Base-by-base conservation (phyloP, 139 green algal species). In the Pleodorina starrii region DNA sequence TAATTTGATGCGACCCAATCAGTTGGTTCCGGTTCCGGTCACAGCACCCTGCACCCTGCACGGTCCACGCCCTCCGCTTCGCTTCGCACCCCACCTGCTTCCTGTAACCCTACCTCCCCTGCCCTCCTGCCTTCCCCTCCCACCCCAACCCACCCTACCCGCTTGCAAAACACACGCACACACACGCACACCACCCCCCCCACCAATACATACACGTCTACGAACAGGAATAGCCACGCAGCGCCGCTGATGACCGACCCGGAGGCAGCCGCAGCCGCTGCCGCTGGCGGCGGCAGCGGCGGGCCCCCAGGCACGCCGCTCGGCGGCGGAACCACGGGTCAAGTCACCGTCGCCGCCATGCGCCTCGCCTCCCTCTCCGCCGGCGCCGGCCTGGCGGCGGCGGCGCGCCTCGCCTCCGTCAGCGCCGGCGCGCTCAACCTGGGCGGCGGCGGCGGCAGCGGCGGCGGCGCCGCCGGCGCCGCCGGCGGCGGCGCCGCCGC, bases 341-440 rank as follows among this genome's bases (percentile, higher is more conserved):
- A 74, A 11, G 17, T 74, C 3, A 38, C 80, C 43, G 27, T 48
- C 29, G 63, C 80, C 27, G 60, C 59, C 6, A 50, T 87, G 60
- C 80, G 82, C 23, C 23, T 88, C 21, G 82, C 44, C 32, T 88
- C 82, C 43, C 50, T 88, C 25, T 79, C 82, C 2, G 81, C 57
- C 21, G 82, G n/a, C 29, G 29, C 40, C 42, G 42, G 42, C 16
- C 38, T 14, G 4, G 6, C 23, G 16, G 38, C 32, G 12, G 27
- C 23, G 35, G 38, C 32, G 25, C 80, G 80, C n/a, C 80, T 87
- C 11, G 80, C 80, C 0, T 87, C 80, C 12, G 14, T 87, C 14
- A 78, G 35, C 43, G 60, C 60, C n/a, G 80, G 66, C n/a, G 78
- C 21, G 78, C 10, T 25, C 32, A 27, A 1, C 23, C 48, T n/a